Conservation (phyloP, 257 asterid species). For the Nicotiana knightiana region DNA sequence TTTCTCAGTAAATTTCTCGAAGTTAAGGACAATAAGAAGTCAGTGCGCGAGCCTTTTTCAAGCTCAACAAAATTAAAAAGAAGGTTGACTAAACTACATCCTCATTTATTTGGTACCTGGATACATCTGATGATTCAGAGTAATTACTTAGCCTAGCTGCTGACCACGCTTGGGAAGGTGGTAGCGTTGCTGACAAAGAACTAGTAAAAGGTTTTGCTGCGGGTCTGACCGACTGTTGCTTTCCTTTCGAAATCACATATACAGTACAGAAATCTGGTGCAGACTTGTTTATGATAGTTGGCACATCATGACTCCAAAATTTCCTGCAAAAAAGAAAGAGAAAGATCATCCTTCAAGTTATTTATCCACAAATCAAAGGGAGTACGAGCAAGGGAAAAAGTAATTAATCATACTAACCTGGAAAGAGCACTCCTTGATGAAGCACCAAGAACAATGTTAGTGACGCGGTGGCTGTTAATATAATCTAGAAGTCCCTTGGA, state of each 20-base stretch:
- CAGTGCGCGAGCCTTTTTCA: neutral
- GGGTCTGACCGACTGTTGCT: constrained; percentile 50
- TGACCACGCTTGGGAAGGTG: constrained; percentile 16
- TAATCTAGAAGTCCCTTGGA: constrained; percentile 49
- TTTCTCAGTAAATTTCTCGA: neutral
- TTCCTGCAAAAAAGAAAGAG: constrained; percentile 22
- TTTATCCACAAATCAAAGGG: neutral
- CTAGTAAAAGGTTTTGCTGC: constrained; percentile 30
- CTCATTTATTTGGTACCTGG: constrained; percentile 25
- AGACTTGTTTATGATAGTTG: constrained; percentile 55
- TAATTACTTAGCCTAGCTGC: constrained; percentile 18
- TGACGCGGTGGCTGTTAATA: constrained; percentile 32
- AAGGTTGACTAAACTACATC: neutral
- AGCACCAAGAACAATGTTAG: constrained; percentile 64
- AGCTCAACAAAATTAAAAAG: neutral
- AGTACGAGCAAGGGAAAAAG: neutral
- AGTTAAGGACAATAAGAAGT: neutral
- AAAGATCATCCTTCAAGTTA: neutral
- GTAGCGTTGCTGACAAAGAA: constrained; percentile 10
- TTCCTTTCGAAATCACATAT: constrained; percentile 57
- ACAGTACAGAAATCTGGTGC: constrained; percentile 79
- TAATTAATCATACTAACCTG: constrained; percentile 19
- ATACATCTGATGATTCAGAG: constrained; percentile 26
- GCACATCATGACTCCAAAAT: constrained; percentile 53
- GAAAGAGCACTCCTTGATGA: constrained; percentile 33